phyloP scores from a whole-genome alignment of 768 basidiomycete species.

The Phaeotremella fagi region DNA sequence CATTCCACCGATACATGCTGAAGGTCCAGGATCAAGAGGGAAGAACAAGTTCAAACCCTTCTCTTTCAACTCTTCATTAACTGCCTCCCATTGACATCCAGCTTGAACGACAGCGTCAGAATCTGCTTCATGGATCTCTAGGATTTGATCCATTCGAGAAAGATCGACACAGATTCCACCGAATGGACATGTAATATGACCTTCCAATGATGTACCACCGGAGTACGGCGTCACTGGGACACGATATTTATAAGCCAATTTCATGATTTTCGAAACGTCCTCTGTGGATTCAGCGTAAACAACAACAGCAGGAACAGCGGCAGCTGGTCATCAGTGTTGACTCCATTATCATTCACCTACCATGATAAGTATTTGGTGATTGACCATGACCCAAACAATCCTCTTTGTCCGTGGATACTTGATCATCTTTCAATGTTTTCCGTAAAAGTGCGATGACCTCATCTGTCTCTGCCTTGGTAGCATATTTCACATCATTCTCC shows the following conservation, averaged over 20 bases:
- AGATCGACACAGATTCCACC: conserved; percentile 77
- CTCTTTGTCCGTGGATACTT: conserved; percentile 19
- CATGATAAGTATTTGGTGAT: conserved; percentile 26
- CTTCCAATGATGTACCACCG: conserved; percentile 80
- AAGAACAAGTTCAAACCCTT: conserved; percentile 76
- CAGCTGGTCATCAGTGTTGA: conserved; percentile 2
- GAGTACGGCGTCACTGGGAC: conserved; percentile 75
- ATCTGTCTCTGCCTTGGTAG: conserved; percentile 6
- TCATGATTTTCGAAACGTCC: conserved; percentile 75
- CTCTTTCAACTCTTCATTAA: conserved; percentile 57
- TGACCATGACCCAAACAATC: conserved; percentile 22
- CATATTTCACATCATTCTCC: conserved; percentile 3
- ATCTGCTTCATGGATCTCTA: conserved; percentile 48
- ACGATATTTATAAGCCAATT: conserved; percentile 64
- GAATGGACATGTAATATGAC: conserved; percentile 64
- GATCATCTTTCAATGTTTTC: conserved; percentile 11
- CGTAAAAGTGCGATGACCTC: conserved; percentile 12
- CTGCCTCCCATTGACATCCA: conserved; percentile 36
- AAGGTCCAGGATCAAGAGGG: conserved; percentile 59
- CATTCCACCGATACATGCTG: conserved; percentile 84
- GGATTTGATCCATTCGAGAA: conserved; percentile 68
- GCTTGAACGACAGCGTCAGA: conserved; percentile 44
- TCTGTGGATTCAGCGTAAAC: conserved; percentile 54
- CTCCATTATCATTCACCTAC: conserved; percentile 4
- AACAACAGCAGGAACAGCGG: conserved; percentile 20